Base-by-base conservation (phyloP, 164 flowering plant genomes). In the Vitis labrusca region DNA sequence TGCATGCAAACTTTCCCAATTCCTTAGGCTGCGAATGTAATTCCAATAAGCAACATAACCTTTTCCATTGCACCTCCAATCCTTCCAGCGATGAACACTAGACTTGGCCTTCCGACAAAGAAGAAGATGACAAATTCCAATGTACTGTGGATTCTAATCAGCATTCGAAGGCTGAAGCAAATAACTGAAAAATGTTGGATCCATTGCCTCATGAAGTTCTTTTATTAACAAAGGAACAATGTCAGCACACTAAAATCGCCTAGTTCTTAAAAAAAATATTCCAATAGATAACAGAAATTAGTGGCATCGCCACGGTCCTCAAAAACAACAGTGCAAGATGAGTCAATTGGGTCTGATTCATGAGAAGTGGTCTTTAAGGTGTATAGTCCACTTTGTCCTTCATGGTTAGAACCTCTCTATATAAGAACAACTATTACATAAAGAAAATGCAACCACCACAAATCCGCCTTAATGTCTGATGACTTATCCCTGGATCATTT, bases 111-210 rank as follows among this genome's bases (percentile, higher is more conserved):
- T 96, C 49, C 85, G 88, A 63, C 64, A 72, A 54, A 96, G 95
- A 71, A 96, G 94, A 49, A 93, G 82, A 29, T 98, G 93, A 11
- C 97, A 91, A 57, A 88, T 74, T 56, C 95, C 99, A 55, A 89
- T 69, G 75, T 96, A 96, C 10, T 81, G 76, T 1, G 88, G 82
- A 85, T 96, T 92, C 47, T 83, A 73, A 74, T 87, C 89, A 50
- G 88, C 32, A 51, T 51, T 67, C 2, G 74, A 55, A 44, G 98
- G 97, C 75, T 96, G 99, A 67, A 96, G 93, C 84, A 93, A 66
- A 73, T 94, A 93, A 67, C 91, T 79, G 78, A 91, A 85, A 47
- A 83, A 60, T 64, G 88, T 94, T 5, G 86, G 93, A 87, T 93
- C 97, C 19, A 68, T 68, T 2, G 15, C 32, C 55, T 63, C 23